Base-by-base conservation (phyloP, 225 moss, liverwort and hornwort species). In the Ulota crispa region DNA sequence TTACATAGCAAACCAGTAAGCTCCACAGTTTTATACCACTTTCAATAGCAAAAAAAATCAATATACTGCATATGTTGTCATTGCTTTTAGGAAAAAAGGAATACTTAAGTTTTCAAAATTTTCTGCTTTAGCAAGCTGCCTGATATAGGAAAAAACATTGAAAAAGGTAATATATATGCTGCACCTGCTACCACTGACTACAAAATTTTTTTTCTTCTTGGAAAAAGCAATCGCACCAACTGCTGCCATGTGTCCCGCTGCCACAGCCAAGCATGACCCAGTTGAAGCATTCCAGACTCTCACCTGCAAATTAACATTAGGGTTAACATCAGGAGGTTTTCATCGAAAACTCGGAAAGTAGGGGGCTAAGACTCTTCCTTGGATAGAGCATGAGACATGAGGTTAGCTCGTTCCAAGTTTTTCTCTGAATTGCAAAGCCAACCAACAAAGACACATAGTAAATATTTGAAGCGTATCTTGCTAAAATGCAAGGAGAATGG, bases 121-220 rank as follows among this genome's bases (percentile, higher is more conserved):
- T 36, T 65, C 23, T 65, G 31, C 26, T 53, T 52, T 63, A 32
- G 47, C 41, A 75, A 69, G 43, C 36, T 57, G 50, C 31, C 61
- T 69, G 39, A 63, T 9, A 27, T 6, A 59, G 4, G 4, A 82
- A 74, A 53, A 54, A 62, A 26, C 23, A 55, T 55, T 39, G n/a
- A 75, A 45, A 26, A 43, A 70, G 37, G 77, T 27, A 66, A 73
- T 76, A 45, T n/a, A 77, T 52, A 68, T 28, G 79, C 72, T 27
- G 74, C 78, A 95, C 97, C 95, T 93, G 91, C 98, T 99, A 53
- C 98, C 98, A 85, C 90, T 99, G 32, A 99, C 93, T 78, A 99
- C 86, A 71, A 99, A 99, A 80, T 94, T 83, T 56, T 87, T 93
- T 42, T 82, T 90, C 86, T 89, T 93, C 64, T 90, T 99, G 10